These are phyloP conservation scores for Aspergillus alliaceus DNA, from an alignment of 2,329 filamentous ascomycete species.

Conservation along the genomic window DNA sequence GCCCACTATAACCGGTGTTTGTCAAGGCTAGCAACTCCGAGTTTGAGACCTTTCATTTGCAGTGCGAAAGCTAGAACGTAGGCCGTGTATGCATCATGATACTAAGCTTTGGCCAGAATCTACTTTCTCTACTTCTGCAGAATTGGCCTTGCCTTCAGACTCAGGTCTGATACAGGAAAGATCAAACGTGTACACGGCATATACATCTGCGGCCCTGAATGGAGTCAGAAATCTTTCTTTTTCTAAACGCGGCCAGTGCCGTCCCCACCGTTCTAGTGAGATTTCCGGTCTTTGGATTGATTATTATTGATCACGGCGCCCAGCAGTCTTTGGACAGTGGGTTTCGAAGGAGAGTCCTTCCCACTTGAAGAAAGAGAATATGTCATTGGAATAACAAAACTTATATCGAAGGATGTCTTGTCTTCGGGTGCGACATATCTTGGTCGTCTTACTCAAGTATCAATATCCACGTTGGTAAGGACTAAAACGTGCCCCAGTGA, in stretches of 20 bases:
- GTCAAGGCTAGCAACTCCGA: background rate
- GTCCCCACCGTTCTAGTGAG: slow-evolving; percentile 1
- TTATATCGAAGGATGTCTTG: background rate
- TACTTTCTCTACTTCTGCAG: background rate
- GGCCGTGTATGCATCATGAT: background rate
- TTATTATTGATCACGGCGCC: background rate
- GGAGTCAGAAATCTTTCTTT: slow-evolving; percentile 1
- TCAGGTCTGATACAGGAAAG: background rate
- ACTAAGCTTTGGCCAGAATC: background rate
- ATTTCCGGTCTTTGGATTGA: slow-evolving; percentile 11
- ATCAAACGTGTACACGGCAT: background rate
- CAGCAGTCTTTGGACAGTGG: slow-evolving; percentile 9
- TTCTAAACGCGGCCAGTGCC: background rate
- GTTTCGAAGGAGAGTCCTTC: background rate
- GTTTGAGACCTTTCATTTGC: slow-evolving; percentile 2
- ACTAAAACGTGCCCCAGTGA: background rate
- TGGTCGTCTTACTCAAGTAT: slow-evolving; percentile 4
- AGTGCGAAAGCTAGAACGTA: background rate
- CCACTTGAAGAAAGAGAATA: background rate
- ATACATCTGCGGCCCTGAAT: slow-evolving; percentile 2
- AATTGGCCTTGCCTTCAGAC: background rate
- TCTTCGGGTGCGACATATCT: background rate
- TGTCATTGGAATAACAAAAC: slow-evolving; percentile 1
- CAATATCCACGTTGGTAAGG: background rate
- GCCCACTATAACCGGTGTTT: background rate